Base-by-base conservation (phyloP, 73 alveolate genomes). In the Tetrahymena elliotti region DNA sequence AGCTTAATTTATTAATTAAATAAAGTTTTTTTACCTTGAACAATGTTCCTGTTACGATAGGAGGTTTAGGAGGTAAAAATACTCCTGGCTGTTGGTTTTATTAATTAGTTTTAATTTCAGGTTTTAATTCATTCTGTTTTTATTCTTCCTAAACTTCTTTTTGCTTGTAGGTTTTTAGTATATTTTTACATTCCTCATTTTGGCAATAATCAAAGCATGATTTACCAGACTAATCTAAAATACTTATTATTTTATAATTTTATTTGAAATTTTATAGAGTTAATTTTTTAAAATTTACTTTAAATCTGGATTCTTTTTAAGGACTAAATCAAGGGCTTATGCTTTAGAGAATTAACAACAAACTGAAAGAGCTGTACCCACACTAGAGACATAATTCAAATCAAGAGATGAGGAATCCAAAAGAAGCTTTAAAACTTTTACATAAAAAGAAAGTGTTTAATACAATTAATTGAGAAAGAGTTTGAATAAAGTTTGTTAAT, bases 41-140 rank as follows among this genome's bases (percentile, higher is more conserved):
- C 10, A 68, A 31, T 22, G 88, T 68, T 16, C 96, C 96, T 84
- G 53, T 84, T 1, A 94, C 93, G 2, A 94, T 34, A 31, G 96
- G 96, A 33, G 96, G 96, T 84, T 92, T 94, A 16, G 96, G 96
- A 34, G 96, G 96, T 27, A 94, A 84, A 52, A 94, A 94, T 37
- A 47, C 93, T 47, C 93, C 96, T 1, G 93, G 93, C 24, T 24
- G 38, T 68, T 68, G 36, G n/a, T 27, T 68, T 27, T 68, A n/a
- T 16, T 24, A 31, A 10, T 68, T 68, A 22, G 36, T 10, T 68
- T 68, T 68, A 22, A 68, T 68, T 68, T 68, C 88, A 68, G 88
- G n/a, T 68, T 68, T 68, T 68, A 68, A 68, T 68, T 68, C 88
- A 24, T 68, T 68, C n/a, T 68, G n/a, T 68, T 68, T 68, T 68